Evolutionary conservation across 192 early-diverging fungal species (phyloP).

Genomic region (Kappamyces sp.): DNA sequence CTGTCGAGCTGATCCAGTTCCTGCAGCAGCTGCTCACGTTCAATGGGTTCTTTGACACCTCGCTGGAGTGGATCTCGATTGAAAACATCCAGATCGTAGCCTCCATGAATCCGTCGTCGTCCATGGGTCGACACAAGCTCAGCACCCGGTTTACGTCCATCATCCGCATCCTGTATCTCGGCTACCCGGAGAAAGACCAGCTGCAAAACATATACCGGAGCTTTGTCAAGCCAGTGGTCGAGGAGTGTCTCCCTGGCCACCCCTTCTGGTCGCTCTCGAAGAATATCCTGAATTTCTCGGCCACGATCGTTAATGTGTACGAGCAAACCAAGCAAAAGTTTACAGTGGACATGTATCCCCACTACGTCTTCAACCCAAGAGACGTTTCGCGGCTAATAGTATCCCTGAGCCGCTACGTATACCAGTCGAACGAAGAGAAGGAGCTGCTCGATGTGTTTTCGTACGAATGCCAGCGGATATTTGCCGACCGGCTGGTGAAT

Average conservation of each 20-base stretch:
- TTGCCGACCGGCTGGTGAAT: slow-evolving; percentile 42
- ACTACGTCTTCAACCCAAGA: slow-evolving; percentile 51
- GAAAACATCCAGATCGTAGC: slow-evolving; percentile 55
- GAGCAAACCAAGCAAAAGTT: slow-evolving; percentile 39
- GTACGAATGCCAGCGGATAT: slow-evolving; percentile 44
- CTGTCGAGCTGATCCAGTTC: slow-evolving; percentile 53
- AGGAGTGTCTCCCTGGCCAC: slow-evolving; percentile 24
- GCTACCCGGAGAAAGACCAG: slow-evolving; percentile 42
- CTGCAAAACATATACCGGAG: slow-evolving; percentile 40
- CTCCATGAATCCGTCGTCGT: slow-evolving; percentile 48
- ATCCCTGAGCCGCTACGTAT: slow-evolving; percentile 33
- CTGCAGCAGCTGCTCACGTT: slow-evolving; percentile 54
- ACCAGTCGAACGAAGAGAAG: slow-evolving; percentile 26
- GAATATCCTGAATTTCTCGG: slow-evolving; percentile 37
- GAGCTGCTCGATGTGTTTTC: slow-evolving; percentile 38
- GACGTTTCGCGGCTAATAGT: slow-evolving; percentile 45
- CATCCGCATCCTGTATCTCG: slow-evolving; percentile 34
- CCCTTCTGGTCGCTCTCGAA: slow-evolving; percentile 36
- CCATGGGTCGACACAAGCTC: slow-evolving; percentile 44
- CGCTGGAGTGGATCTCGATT: slow-evolving; percentile 51
- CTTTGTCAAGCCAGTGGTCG: slow-evolving; percentile 33
- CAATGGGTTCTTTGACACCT: slow-evolving; percentile 47
- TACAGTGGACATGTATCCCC: slow-evolving; percentile 39
- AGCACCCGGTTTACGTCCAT: slow-evolving; percentile 50
- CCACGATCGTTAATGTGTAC: slow-evolving; percentile 44